A percentile compares a stretch with the other conserved stretches of the same genome.
These are phyloP conservation scores for Trametes maxima DNA, from an alignment of 768 basidiomycete genomes.

Conservation along the genomic window DNA sequence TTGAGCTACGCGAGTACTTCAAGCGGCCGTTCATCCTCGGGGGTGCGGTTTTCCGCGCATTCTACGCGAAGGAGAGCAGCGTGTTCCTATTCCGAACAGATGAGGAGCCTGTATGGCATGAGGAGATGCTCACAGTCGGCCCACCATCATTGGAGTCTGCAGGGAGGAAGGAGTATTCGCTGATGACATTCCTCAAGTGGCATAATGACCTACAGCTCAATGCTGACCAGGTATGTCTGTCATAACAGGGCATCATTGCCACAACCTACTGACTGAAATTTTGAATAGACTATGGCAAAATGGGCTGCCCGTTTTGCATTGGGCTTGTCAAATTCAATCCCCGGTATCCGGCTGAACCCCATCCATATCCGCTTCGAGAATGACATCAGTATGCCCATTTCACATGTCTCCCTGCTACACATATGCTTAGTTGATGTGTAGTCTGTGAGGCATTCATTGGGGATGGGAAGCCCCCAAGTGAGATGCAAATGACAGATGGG, in stretches of 20 bases:
- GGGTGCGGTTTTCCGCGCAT: constrained; percentile 57
- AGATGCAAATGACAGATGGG: constrained; percentile 64
- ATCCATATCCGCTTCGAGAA: constrained; percentile 41
- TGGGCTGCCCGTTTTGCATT: constrained; percentile 65
- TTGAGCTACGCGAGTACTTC: constrained; percentile 45
- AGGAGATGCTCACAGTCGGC: background rate
- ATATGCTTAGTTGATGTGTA: constrained; percentile 14
- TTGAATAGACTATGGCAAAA: constrained; percentile 56
- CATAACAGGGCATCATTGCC: background rate
- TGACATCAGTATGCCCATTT: constrained; percentile 50
- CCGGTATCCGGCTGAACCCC: constrained; percentile 47
- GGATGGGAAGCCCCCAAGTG: constrained; percentile 28
- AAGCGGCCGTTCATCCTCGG: constrained; percentile 54
- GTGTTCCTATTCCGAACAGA: constrained; percentile 60
- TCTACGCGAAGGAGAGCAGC: constrained; percentile 59
- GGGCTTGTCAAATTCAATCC: constrained; percentile 64
- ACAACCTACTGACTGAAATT: background rate
- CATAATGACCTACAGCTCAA: constrained; percentile 56
- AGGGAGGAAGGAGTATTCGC: constrained; percentile 29
- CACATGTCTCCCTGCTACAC: no score
- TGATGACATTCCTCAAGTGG: constrained; percentile 54
- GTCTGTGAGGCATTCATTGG: constrained; percentile 30
- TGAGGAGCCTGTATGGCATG: constrained; percentile 37
- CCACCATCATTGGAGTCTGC: background rate
- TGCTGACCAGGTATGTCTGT: constrained; percentile 46